Evolutionary conservation across 2,329 filamentous ascomycete species (phyloP).

Genomic region (Xylariaceae sp.): DNA sequence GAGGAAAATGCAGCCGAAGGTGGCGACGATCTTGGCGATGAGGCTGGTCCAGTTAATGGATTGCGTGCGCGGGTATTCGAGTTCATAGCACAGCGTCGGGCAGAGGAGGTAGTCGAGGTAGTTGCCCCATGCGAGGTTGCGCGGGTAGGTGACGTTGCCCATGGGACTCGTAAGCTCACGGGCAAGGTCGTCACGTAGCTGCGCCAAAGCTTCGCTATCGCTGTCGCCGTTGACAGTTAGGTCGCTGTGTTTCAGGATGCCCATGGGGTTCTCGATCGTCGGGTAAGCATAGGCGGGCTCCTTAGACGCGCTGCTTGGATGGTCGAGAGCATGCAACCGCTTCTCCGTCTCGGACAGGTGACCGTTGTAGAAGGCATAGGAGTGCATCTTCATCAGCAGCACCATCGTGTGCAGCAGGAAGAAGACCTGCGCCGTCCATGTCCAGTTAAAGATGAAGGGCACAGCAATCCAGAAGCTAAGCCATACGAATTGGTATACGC

Average conservation of each 20-base stretch:
- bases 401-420: slow-evolving; percentile 85
- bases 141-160: slow-evolving; percentile 82
- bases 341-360: slow-evolving; percentile 85
- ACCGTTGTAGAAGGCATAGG: slow-evolving; percentile 96
- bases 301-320: slow-evolving; percentile 63
- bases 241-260: slow-evolving; percentile 27
- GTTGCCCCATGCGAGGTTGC: slow-evolving; percentile 78
- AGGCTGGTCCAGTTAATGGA: slow-evolving; percentile 75
- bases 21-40: slow-evolving; percentile 77
- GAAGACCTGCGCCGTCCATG: slow-evolving; percentile 96
- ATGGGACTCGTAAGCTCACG: slow-evolving; percentile 87
- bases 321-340: slow-evolving; percentile 72
- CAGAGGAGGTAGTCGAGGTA: slow-evolving; percentile 85
- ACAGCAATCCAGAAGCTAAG: slow-evolving; percentile 75
- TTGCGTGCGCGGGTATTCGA: slow-evolving; percentile 82
- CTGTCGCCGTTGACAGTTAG: slow-evolving; percentile 38
- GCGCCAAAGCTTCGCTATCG: slow-evolving; percentile 47
- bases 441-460: slow-evolving; percentile 83
- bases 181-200: slow-evolving; percentile 79
- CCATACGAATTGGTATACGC: slow-evolving; percentile 74
- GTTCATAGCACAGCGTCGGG: slow-evolving; percentile 93
- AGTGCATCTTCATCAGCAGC: slow-evolving; percentile 98
- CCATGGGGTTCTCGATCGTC: slow-evolving; percentile 50
- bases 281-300: slow-evolving; percentile 73
- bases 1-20: slow-evolving; percentile 95